Percentiles rank a stretch among this genome's conserved stretches.
phyloP scores from a whole-genome alignment of 1,139 yeast genomes.

The Debaryomyces fabryi region DNA sequence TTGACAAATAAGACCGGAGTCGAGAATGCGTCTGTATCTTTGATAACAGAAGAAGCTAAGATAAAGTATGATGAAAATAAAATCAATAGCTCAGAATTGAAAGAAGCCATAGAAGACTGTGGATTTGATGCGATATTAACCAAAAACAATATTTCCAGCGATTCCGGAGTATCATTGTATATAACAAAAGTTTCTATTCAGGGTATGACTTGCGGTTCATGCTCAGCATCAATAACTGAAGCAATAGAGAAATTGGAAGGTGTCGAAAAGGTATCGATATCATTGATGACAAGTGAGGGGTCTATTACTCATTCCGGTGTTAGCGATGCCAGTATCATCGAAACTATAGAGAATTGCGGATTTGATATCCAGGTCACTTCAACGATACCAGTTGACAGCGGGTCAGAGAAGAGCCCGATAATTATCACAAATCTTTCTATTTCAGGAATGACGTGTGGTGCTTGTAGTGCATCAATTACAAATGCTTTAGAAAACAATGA shows the following conservation, averaged over 20 bases:
- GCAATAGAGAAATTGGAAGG: constrained; percentile 28
- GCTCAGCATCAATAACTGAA: constrained; percentile 41
- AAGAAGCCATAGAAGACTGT: constrained; percentile 32
- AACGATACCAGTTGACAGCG: neutral
- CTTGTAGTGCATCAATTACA: constrained; percentile 72
- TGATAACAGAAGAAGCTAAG: constrained; percentile 41
- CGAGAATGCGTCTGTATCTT: constrained; percentile 30
- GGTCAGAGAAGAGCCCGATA: neutral
- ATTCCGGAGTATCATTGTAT: neutral
- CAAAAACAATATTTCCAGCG: neutral
- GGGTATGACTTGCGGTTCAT: constrained; percentile 49
- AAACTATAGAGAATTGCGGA: constrained; percentile 41
- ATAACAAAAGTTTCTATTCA: constrained; percentile 15
- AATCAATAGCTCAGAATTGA: constrained; percentile 17
- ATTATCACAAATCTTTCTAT: constrained; percentile 35
- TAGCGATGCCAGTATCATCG: constrained; percentile 18
- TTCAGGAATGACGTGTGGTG: constrained; percentile 86
- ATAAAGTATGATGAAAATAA: constrained; percentile 20
- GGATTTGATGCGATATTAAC: constrained; percentile 36
- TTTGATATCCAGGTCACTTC: constrained; percentile 32
- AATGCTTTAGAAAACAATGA: constrained; percentile 47
- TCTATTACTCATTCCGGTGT: constrained; percentile 19
- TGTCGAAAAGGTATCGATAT: constrained; percentile 31
- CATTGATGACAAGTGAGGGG: constrained; percentile 40
- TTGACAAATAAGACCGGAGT: constrained; percentile 28